These are phyloP conservation scores for Citrus cavaleriei DNA, from an alignment of 345 rosid genomes.

Conservation along the genomic window DNA sequence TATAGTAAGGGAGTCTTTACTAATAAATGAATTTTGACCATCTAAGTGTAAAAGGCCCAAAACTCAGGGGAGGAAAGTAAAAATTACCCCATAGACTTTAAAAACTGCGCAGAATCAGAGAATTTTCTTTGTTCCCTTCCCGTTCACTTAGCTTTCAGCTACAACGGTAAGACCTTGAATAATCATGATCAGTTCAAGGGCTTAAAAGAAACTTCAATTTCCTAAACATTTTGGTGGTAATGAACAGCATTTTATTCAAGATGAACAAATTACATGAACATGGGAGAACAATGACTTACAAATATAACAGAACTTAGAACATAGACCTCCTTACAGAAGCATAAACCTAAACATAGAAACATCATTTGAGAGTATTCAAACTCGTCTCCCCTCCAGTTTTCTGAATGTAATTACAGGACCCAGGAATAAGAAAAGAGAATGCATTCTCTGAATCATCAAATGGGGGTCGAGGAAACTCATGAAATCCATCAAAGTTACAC, in stretches of 20 bases:
- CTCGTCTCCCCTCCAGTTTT: constrained; percentile 49
- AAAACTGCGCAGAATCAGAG: neutral
- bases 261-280: constrained; percentile 21
- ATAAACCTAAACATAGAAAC: constrained; percentile 7
- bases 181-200: neutral
- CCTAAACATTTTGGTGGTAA: neutral
- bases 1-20: too few species aligned
- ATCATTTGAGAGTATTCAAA: constrained; percentile 28
- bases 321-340: neutral
- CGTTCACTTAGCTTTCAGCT: neutral
- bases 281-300: constrained; percentile 13
- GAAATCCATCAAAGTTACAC: constrained; percentile 75
- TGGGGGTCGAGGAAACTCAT: constrained; percentile 69
- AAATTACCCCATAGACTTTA: neutral
- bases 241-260: constrained; percentile 16
- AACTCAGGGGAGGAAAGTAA: too few species aligned
- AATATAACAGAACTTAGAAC: constrained; percentile 12
- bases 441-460: constrained; percentile 83
- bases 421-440: constrained; percentile 63
- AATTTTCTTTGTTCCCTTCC: neutral
- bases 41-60: too few species aligned
- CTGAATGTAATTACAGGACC: constrained; percentile 58
- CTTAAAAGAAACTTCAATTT: neutral
- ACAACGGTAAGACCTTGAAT: neutral
- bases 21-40: too few species aligned